Base-by-base conservation (phyloP, 495 filamentous ascomycete species). In the Aspergillus saccharolyticus region DNA sequence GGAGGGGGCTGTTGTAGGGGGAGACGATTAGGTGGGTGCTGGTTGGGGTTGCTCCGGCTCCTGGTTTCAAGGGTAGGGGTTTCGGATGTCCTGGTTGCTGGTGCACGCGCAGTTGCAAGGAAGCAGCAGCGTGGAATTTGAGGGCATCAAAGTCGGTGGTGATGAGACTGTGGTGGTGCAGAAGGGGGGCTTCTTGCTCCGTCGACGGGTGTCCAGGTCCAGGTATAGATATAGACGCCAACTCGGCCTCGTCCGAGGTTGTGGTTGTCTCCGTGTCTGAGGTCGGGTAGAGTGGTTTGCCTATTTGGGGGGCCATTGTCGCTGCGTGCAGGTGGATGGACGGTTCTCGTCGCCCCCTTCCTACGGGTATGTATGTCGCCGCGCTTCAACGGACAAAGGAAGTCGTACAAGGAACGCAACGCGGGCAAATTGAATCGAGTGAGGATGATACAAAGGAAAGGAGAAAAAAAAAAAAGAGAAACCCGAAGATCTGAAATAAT, bases 1-100 rank as follows among this genome's bases (percentile, higher is more conserved):
- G 90, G 0, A 77, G 68, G 17, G 66, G 62, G 44, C 81, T 78
- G 42, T 83, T 80, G 66, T 95, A 96, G 0, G 90, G 91, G 9
- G 90, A 94, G 44, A 83, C 76, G 43, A 89, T 74, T 22, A 91
- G 78, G 19, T 56, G 66, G 55, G 58, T 60, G 24, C 60, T 61
- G 33, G 33, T 39, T 8, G 33, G 33, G 33, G 14, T 5, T 39
- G 5, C 6, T 39, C 6, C 33, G 7, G 12, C 5, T 25, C 53
- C 49, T 33, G n/a, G 25, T 28, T 28, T 28, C 25, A 28, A 28
- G 25, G 25, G 3, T 28, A 20, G 48, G 17, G 39, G n/a, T n/a
- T n/a, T n/a, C n/a, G n/a, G n/a, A n/a, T n/a, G n/a, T n/a, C n/a
- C n/a, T n/a, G n/a, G n/a, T n/a, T n/a, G n/a, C n/a, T n/a, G n/a